These are phyloP conservation scores for Ottelia alismoides DNA, from an alignment of 106 monocot genomes.

Conservation along the genomic window DNA sequence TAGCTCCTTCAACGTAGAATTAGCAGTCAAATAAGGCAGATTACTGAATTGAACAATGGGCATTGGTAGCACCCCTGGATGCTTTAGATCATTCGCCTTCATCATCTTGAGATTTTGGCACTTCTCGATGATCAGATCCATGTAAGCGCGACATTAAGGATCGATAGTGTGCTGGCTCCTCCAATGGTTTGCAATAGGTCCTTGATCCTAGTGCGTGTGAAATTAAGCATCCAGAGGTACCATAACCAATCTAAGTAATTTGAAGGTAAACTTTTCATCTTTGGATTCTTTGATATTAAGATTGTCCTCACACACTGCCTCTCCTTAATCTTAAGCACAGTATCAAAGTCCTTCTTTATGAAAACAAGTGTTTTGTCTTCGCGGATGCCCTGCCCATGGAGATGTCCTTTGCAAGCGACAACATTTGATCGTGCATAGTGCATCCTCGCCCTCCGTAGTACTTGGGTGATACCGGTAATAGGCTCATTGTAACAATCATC, in stretches of 20 bases:
- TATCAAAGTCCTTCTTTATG: background rate
- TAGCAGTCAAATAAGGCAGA: conserved; percentile 11
- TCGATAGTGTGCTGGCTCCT: conserved; percentile 16
- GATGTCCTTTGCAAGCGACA: conserved; percentile 13
- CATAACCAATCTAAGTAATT: conserved; percentile 2
- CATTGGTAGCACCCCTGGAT: conserved; percentile 14
- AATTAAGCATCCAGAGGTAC: conserved; percentile 19
- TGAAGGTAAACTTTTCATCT: conserved; percentile 3
- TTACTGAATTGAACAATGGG: conserved; percentile 10
- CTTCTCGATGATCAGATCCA: conserved; percentile 11
- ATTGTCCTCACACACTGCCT: conserved; percentile 22
- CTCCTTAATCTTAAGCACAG: conserved; percentile 6
- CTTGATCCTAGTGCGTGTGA: conserved; percentile 13
- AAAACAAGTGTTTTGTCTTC: conserved; percentile 14
- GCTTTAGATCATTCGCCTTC: conserved; percentile 8
- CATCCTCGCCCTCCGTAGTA: conserved; percentile 1
- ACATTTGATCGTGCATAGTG: conserved; percentile 23
- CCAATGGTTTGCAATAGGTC: conserved; percentile 21
- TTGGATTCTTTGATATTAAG: conserved; percentile 16
- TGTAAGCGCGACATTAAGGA: conserved; percentile 23
- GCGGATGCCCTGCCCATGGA: background rate
- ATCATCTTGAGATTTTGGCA: conserved; percentile 22
- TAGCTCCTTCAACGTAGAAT: conserved; percentile 8
- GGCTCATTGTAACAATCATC: conserved; percentile 28
- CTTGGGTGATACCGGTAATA: conserved; percentile 11